phyloP scores from a whole-genome alignment of 208 protist species.

The Porcisia deanei region DNA sequence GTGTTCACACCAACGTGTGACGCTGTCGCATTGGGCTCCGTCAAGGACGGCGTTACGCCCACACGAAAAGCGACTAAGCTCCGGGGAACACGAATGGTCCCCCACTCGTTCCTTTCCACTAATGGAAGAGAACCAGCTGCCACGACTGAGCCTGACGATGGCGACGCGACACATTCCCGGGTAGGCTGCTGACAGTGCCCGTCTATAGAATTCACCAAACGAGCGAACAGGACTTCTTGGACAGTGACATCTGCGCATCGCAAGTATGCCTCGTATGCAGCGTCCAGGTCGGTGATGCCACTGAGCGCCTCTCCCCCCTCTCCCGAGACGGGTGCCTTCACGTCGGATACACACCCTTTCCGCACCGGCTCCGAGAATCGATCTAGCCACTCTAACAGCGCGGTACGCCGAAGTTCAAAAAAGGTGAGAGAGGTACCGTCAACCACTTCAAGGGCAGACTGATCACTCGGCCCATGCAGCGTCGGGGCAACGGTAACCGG shows the following conservation, averaged over 20 bases:
- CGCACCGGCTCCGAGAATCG: background rate
- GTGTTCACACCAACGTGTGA: background rate
- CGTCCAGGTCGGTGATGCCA: background rate
- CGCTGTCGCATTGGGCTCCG: background rate
- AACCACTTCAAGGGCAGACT: background rate
- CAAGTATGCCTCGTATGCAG: slow-evolving; percentile 18
- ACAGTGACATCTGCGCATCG: slow-evolving; percentile 2
- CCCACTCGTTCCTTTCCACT: background rate
- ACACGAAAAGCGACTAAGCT: background rate
- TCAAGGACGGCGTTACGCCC: background rate
- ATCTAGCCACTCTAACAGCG: slow-evolving; percentile 15
- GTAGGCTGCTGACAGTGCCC: slow-evolving; percentile 6
- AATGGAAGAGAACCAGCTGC: background rate
- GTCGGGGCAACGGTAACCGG: too few relatives aligned
- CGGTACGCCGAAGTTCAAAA: slow-evolving; percentile 15
- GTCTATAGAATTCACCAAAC: slow-evolving; percentile 14
- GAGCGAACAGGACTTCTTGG: slow-evolving; percentile 2
- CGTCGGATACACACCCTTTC: background rate
- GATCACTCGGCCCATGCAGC: background rate
- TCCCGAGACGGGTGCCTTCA: background rate
- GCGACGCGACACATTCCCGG: background rate
- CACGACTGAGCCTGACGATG: background rate
- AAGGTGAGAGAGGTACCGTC: background rate
- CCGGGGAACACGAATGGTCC: slow-evolving; percentile 10
- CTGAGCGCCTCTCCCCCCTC: background rate